Base-by-base conservation (phyloP, 805 yeast genomes). In the Saccharomycopsis babjevae region DNA sequence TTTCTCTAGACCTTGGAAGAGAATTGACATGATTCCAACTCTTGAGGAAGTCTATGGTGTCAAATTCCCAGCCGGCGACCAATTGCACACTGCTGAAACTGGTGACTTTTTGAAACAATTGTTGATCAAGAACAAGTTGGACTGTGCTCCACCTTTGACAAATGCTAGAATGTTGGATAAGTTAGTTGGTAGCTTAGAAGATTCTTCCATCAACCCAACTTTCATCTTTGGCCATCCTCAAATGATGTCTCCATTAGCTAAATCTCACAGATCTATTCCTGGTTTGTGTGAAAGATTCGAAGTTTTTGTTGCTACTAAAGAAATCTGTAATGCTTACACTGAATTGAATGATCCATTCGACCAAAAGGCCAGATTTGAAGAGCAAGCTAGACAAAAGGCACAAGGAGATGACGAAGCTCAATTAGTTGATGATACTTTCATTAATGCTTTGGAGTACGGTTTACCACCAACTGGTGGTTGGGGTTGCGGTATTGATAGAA, bases 321-420 rank as follows among this genome's bases (percentile, higher is more conserved):
- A 93, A 81, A 92, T 93, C 68, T 88, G 94, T 82, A 93, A 93
- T 71, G 98, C 99, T 67, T 93, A 94, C 82, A 94, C 98, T 61
- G 99, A 93, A 82, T 83, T 94, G 84, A 93, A 93, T 76, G 98
- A 94, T 78, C 98, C 98, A 74, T 93, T 93, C 73, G 98, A 93
- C 75, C 99, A 93, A 82, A 89, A 97, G 77, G 86, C 83, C 63
- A 86, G 98, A 80, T 93, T 93, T 74, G 98, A 93, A 80, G 99
- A 94, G 78, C 99, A 93, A 80, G 98, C 99, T 57, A 86, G 89
- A 77, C 99, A 94, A 82, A 93, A 93, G 81, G 98, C 80, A 67
- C 97, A 90, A 77, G 99, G 99, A 81, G 99, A 93, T 73, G 99
- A 93, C 72, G 99, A 94, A 79, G 99, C 97, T 65, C 98, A 93